Evolutionary conservation across 139 green algal genomes (phyloP), one percentile per base, ranked within the genome.

Genomic region (Chlorella vulgaris): DNA sequence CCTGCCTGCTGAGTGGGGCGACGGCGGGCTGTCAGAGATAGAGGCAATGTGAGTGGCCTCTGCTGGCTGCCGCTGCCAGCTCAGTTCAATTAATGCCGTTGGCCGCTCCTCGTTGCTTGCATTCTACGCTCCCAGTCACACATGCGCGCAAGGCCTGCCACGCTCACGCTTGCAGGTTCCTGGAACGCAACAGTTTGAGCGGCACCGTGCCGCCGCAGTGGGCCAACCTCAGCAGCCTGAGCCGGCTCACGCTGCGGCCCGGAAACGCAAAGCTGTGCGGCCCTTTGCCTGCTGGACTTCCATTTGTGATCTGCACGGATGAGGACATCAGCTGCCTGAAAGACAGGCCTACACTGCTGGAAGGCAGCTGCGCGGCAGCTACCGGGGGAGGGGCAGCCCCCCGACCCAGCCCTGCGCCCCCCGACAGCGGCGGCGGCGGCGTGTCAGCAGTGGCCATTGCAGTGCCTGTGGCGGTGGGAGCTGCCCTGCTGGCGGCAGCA

Each of bases 221-320:
- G 73, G 65, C 74, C 0, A 18, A 42, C 4, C 40, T 81, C 0
- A 28, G 7, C 4, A 35, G 21, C 26, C 42, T 86, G 43, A 5
- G 61, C 15, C 58, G 39, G 24, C 42, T 83, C 40, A 26, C 74
- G 10, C 10, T 80, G 35, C 62, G 73, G 29, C 58, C 74, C 5
- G 58, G 51, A 22, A 79, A 86, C 50, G 33, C 81, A 4, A 8
- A 36, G 21, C 47, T 86, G 47, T 86, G 82, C 50, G 74, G 63
- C n/a, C 63, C 63, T 6, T 13, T 83, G 33, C 82, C 82, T 2
- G 7, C 35, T n/a, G 38, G 42, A 51, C 35, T 76, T 22, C 47
- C 75, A 29, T 86, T 86, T 65, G 24, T 19, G 2, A 28, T 69
- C 24, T 80, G 55, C 74, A 71, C 58, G 0, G 58, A 70, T 31